Evolutionary conservation across 2,329 filamentous ascomycete species (phyloP).

Genomic region (Chaetomiaceae sp.): DNA sequence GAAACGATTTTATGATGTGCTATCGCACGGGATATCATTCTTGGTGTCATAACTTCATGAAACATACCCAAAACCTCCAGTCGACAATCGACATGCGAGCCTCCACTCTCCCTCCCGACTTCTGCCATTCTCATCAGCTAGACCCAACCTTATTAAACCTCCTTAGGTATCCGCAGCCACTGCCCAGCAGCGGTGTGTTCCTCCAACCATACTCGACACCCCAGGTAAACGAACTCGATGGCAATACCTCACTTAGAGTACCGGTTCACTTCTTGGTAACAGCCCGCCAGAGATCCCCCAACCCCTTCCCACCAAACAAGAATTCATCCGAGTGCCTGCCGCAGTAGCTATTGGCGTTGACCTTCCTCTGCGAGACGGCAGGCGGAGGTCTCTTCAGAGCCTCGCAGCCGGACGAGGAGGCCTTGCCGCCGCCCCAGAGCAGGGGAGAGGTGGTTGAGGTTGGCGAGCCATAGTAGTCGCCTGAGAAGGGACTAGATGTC

Average conservation of each 20-base stretch:
- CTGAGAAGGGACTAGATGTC: conserved; percentile 1
- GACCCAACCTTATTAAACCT: too few relatives aligned
- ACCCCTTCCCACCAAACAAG: conserved; percentile 46
- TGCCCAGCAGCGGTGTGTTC: background rate
- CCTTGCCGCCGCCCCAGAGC: background rate
- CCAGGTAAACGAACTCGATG: background rate
- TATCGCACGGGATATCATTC: background rate
- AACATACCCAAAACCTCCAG: background rate
- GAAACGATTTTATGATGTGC: background rate
- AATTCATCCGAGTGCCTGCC: conserved; percentile 52
- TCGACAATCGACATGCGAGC: too few relatives aligned
- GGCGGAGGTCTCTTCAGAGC: conserved; percentile 8
- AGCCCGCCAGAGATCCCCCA: conserved; percentile 41
- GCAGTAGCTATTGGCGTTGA: conserved; percentile 52
- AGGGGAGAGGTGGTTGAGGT: conserved; percentile 5
- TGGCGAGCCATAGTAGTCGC: conserved; percentile 1
- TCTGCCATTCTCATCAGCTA: background rate
- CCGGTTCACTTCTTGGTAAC: conserved; percentile 33
- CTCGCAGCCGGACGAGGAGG: background rate
- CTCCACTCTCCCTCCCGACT: too few relatives aligned
- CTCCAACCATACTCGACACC: background rate
- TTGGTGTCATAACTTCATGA: background rate
- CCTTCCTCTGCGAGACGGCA: conserved; percentile 17
- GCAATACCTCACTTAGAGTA: background rate
- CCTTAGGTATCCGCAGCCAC: background rate